phyloP scores from a whole-genome alignment of 2,329 filamentous ascomycete species.

The Fusarium vanettenii region DNA sequence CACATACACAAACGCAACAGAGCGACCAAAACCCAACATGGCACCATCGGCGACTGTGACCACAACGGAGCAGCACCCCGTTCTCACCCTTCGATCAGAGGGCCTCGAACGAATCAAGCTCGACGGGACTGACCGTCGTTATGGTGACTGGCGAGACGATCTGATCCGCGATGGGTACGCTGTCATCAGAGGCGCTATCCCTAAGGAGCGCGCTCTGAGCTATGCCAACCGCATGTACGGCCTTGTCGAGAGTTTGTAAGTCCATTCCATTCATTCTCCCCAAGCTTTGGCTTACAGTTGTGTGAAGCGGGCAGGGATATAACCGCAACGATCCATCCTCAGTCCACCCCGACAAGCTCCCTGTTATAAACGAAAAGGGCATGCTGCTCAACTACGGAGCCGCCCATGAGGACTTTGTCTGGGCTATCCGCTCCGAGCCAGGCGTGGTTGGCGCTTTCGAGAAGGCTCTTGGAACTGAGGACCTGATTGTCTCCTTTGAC shows the following conservation, averaged over 20 bases:
- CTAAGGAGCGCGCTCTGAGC: slow-evolving; percentile 33
- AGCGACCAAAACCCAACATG: slow-evolving; percentile 3
- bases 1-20: background rate
- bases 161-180: slow-evolving; percentile 36
- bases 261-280: rapidly evolving
- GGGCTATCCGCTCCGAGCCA: slow-evolving; percentile 58
- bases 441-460: slow-evolving; percentile 59
- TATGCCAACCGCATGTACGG: slow-evolving; percentile 41
- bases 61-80: slow-evolving; percentile 18
- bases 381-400: slow-evolving; percentile 59
- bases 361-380: slow-evolving; percentile 55
- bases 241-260: slow-evolving; percentile 38
- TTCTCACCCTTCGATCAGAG: slow-evolving; percentile 36
- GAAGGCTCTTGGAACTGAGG: slow-evolving; percentile 56
- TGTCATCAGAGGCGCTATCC: slow-evolving; percentile 35
- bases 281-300: background rate
- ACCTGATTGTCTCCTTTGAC: slow-evolving; percentile 61
- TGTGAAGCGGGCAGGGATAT: slow-evolving; percentile 26
- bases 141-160: slow-evolving; percentile 40
- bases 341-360: slow-evolving; percentile 38
- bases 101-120: slow-evolving; percentile 36
- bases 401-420: slow-evolving; percentile 61
- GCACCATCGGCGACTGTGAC: slow-evolving; percentile 19
- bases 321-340: slow-evolving; percentile 31
- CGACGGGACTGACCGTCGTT: slow-evolving; percentile 30